A percentile compares a stretch with the other conserved stretches of the same genome.
Evolutionary conservation across 2,329 filamentous ascomycete genomes (phyloP).

Genomic region (Aureobasidium sp.): DNA sequence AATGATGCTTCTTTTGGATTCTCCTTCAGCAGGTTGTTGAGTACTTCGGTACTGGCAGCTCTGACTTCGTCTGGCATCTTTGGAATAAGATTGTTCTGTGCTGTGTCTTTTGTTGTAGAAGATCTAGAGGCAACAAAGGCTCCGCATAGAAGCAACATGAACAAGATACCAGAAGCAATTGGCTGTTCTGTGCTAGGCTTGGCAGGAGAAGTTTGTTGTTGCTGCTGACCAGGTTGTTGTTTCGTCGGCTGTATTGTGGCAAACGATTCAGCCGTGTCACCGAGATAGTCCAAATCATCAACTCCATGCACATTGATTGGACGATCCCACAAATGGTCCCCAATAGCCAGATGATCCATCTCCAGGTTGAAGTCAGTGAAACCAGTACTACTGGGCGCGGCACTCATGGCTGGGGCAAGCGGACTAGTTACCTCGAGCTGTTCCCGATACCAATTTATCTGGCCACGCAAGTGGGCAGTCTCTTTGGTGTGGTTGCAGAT

Average conservation of each 20-base stretch:
- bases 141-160: conserved; percentile 94
- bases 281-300: conserved; percentile 15
- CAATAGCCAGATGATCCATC: conserved; percentile 79
- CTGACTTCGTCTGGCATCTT: conserved; percentile 74
- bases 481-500: conserved; percentile 83
- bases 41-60: conserved; percentile 66
- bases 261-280: conserved; percentile 22
- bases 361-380: conserved; percentile 68
- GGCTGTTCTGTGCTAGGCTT: conserved; percentile 39
- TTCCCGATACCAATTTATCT: conserved; percentile 74
- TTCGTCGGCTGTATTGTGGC: conserved; percentile 22
- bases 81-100: conserved; percentile 57
- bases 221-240: background rate
- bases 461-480: conserved; percentile 85
- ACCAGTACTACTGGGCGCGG: conserved; percentile 50
- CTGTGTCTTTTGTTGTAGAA: conserved; percentile 40
- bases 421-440: conserved; percentile 53
- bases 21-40: conserved; percentile 76
- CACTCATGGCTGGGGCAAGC: conserved; percentile 35
- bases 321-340: conserved; percentile 69
- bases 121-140: conserved; percentile 91
- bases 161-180: conserved; percentile 73
- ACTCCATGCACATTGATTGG: conserved; percentile 63
- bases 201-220: background rate
- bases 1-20: background rate